Evolutionary conservation across 805 yeast species (phyloP).

Genomic region (Lipomyces starkeyi): DNA sequence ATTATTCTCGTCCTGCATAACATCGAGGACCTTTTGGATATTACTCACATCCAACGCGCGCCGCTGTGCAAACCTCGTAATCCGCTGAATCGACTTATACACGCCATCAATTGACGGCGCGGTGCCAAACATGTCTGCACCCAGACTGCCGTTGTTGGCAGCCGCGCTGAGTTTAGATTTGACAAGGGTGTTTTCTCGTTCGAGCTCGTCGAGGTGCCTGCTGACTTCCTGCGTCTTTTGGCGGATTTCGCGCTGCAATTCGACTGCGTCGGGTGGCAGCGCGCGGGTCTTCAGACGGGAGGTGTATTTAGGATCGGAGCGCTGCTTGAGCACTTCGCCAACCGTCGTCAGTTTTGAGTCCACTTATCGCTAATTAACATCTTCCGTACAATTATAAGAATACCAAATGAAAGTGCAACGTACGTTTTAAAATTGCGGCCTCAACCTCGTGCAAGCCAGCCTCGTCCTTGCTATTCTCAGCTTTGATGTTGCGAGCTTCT

Average conservation of each 20-base stretch:
- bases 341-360: constrained; percentile 16
- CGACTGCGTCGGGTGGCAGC: constrained; percentile 30
- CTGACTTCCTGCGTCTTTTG: constrained; percentile 9
- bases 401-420: background rate
- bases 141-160: background rate
- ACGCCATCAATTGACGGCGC: constrained; percentile 29
- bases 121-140: background rate
- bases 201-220: constrained; percentile 23
- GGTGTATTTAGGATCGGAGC: constrained; percentile 21
- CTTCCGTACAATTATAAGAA: background rate
- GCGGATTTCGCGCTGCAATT: constrained; percentile 29
- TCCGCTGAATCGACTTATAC: constrained; percentile 28
- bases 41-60: constrained; percentile 25
- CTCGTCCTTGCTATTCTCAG: constrained; percentile 3
- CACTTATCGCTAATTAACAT: constrained; percentile 12
- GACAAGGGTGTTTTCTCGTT: constrained; percentile 22
- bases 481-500: background rate
- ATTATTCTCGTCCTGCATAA: constrained; percentile 1
- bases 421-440: constrained; percentile 14
- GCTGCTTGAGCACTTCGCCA: constrained; percentile 19
- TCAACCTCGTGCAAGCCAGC: constrained; percentile 19
- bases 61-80: constrained; percentile 27
- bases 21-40: constrained; percentile 13
- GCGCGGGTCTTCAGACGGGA: constrained; percentile 19
- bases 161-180: constrained; percentile 27